These are phyloP conservation scores for Geotrichum siamense DNA, from an alignment of 1,139 yeast species.

Conservation along the genomic window DNA sequence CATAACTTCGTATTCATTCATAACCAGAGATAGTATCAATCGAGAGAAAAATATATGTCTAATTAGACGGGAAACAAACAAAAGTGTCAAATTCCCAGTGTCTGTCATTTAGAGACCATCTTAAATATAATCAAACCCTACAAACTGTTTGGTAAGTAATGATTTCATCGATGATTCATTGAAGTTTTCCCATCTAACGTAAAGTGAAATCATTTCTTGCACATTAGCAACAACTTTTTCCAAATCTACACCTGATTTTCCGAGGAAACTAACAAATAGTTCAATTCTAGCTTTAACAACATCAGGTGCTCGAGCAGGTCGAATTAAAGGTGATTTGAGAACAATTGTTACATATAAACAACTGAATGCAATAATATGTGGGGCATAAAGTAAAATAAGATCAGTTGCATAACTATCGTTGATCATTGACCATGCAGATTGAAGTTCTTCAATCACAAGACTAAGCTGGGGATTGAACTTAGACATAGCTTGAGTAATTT, in stretches of 20 bases:
- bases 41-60: too few relatives aligned
- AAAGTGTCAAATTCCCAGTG: too few relatives aligned
- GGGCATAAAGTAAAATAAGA: slow-evolving; percentile 72
- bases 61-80: too few relatives aligned
- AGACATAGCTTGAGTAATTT: slow-evolving; percentile 45
- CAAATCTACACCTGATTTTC: slow-evolving; percentile 67
- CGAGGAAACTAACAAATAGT: slow-evolving; percentile 56
- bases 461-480: slow-evolving; percentile 32
- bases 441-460: slow-evolving; percentile 63
- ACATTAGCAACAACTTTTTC: slow-evolving; percentile 72
- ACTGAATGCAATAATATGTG: slow-evolving; percentile 82
- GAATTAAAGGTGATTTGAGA: slow-evolving; percentile 39
- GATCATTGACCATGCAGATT: slow-evolving; percentile 80
- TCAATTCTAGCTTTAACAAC: slow-evolving; percentile 35
- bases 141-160: not conserved
- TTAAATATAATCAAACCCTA: not conserved
- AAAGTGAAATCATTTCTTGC: slow-evolving; percentile 71
- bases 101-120: too few relatives aligned
- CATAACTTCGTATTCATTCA: too few relatives aligned
- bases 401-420: slow-evolving; percentile 90
- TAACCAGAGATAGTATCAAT: too few relatives aligned
- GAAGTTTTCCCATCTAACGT: slow-evolving; percentile 78
- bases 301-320: slow-evolving; percentile 31
- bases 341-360: slow-evolving; percentile 71
- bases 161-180: slow-evolving; percentile 43